A percentile compares a stretch with the other conserved stretches of the same genome.
phyloP scores from a whole-genome alignment of 495 filamentous ascomycete species.

The Penicillium simplicissimum region DNA sequence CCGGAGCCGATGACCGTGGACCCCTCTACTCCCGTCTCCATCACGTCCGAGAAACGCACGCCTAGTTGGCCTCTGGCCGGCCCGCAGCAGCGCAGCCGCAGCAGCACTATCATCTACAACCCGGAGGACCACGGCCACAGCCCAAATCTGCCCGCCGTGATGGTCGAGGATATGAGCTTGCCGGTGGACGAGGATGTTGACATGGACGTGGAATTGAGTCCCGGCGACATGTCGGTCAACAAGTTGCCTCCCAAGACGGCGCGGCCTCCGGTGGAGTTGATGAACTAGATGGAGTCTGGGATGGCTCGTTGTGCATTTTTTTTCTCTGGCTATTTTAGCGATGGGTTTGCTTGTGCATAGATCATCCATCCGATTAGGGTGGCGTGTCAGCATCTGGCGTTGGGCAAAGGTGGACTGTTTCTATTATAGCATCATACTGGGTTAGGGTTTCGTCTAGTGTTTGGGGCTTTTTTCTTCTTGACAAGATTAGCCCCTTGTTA shows the following conservation, averaged over 20 bases:
- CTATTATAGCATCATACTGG: not conserved
- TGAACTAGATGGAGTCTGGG: conserved; percentile 48
- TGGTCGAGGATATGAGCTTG: conserved; percentile 85
- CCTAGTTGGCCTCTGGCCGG: conserved; percentile 38
- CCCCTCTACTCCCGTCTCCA: conserved; percentile 39
- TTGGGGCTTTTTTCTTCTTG: not conserved
- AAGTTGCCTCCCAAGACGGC: conserved; percentile 73
- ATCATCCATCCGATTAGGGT: conserved; percentile 5
- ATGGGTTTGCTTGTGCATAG: conserved; percentile 21
- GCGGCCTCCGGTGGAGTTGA: conserved; percentile 88
- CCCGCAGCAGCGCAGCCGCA: conserved; percentile 53
- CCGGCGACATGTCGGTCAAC: conserved; percentile 46
- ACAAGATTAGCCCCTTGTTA: not conserved
- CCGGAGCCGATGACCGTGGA: conserved; percentile 26
- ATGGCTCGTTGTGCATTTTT: conserved; percentile 1
- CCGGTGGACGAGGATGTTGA: conserved; percentile 44
- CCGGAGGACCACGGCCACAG: conserved; percentile 73
- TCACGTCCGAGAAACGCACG: conserved; percentile 41
- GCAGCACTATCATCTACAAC: conserved; percentile 72
- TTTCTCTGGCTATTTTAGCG: conserved; percentile 20
- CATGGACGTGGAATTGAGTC: conserved; percentile 43
- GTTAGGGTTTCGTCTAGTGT: not conserved
- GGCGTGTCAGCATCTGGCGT: conserved; percentile 7
- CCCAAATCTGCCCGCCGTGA: conserved; percentile 81
- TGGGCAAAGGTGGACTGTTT: conserved; percentile 1